These are phyloP conservation scores for Solanum dulcamara DNA, from an alignment of 257 asterid species.

Conservation along the genomic window DNA sequence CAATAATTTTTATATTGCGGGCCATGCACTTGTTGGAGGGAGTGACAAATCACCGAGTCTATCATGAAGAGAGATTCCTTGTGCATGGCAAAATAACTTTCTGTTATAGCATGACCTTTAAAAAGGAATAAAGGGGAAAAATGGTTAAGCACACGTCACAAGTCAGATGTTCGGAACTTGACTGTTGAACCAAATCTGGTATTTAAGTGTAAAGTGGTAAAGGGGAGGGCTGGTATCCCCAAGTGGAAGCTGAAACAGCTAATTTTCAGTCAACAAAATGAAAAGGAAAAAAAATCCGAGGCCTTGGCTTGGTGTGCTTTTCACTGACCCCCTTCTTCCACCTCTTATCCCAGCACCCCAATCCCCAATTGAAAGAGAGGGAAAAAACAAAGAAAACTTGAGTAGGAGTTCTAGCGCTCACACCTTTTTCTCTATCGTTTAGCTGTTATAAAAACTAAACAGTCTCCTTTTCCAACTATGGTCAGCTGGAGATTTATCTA, in stretches of 20 bases:
- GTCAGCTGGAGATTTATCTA: not conserved
- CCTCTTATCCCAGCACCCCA: not conserved
- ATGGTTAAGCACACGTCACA: not conserved
- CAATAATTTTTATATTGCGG: not conserved
- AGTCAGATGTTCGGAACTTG: not conserved
- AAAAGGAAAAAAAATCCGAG: not conserved
- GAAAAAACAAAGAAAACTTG: not conserved
- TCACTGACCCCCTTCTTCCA: not conserved
- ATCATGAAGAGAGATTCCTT: not conserved
- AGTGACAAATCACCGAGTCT: not conserved
- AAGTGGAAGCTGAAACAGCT: not conserved
- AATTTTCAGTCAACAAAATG: not conserved
- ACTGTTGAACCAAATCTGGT: not conserved
- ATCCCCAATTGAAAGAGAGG: not conserved
- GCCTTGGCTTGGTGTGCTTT: not conserved
- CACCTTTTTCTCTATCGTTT: not conserved
- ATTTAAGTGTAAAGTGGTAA: not conserved
- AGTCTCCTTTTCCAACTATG: not conserved
- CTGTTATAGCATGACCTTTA: not conserved
- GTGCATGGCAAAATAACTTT: not conserved
- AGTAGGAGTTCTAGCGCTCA: not conserved
- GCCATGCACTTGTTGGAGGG: not conserved
- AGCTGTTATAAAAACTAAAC: not conserved
- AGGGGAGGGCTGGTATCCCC: not conserved
- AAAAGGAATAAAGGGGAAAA: not conserved